Evolutionary conservation across 2,329 filamentous ascomycete species (phyloP), one percentile per base, ranked within the genome.

Genomic region (Pezicula rhizophila): DNA sequence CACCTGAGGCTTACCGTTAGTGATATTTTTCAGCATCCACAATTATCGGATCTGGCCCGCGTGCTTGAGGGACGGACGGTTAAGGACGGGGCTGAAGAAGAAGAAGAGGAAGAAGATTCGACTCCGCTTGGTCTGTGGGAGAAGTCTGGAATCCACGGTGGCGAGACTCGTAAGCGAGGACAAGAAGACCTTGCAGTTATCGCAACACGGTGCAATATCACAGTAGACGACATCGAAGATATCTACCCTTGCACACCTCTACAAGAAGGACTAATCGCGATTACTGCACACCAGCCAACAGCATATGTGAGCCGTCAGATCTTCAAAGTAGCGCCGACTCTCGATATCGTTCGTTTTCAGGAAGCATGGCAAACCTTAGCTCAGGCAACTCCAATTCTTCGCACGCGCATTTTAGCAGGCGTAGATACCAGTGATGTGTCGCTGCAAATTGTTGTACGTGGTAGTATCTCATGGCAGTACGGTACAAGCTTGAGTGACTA

Each of bases 21-120:
- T 3, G 67, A 69, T 53, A 64, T 69, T 28, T 70, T 70, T 60
- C 61, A 62, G 45, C 66, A 68, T 45, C 51, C 49, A 15, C 40
- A 42, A 31, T 15, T 42, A 26, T 42, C 40, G 8, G 40, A 42
- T 28, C 15, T 42, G 10, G 40, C 40, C n/a, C 40, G 40, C 11
- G 40, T 42, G 18, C n/a, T 42, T 26, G 40, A 42, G n/a, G 12
- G 40, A 42, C 40, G 40, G 12, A 42, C 26, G 25, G 23, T 42
- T 42, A 17, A 42, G 20, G 23, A 42, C 5, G 25, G 25, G 15
- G n/a, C 31, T 25, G 39, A 42, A 8, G 40, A 42, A 31, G 40
- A 31, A 26, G 40, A 42, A 6, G 40, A 42, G 15, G 40, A 42
- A 28, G 40, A 42, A 42, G 40, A 42, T 15, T 42, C 40, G 23